These are phyloP conservation scores for Neurospora sp. DNA, from an alignment of 495 filamentous ascomycete genomes.

Conservation along the genomic window DNA sequence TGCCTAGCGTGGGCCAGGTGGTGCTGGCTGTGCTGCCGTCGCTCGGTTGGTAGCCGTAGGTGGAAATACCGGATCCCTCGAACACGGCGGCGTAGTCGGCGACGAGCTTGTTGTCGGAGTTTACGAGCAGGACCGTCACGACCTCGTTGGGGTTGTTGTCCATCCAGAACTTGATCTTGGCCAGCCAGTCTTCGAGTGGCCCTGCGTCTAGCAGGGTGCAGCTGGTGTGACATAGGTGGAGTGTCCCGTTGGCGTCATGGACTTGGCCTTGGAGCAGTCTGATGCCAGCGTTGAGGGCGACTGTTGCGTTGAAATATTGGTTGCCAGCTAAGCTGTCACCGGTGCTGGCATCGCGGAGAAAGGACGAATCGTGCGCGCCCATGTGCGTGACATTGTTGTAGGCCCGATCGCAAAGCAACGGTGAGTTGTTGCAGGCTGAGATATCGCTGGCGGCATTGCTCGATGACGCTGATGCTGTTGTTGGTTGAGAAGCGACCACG, in stretches of 20 bases:
- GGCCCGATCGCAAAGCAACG: constrained; percentile 46
- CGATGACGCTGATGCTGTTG: constrained; percentile 8
- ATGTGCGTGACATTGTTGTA: constrained; percentile 61
- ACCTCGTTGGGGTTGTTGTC: constrained; percentile 57
- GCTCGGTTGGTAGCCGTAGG: constrained; percentile 48
- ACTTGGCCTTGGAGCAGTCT: constrained; percentile 63
- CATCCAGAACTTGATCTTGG: constrained; percentile 51
- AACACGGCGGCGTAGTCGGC: constrained; percentile 45
- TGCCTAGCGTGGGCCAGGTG: constrained; percentile 54
- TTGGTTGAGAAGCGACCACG: background rate
- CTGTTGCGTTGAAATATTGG: constrained; percentile 55
- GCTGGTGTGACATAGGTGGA: constrained; percentile 56
- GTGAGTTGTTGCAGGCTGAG: constrained; percentile 56
- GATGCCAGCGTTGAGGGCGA: constrained; percentile 56
- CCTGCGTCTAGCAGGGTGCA: constrained; percentile 59
- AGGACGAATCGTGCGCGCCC: constrained; percentile 60
- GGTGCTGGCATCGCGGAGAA: constrained; percentile 44
- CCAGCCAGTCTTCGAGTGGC: constrained; percentile 45
- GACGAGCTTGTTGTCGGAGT: constrained; percentile 45
- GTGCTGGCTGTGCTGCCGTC: constrained; percentile 31
- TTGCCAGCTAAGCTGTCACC: constrained; percentile 51
- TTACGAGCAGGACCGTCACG: constrained; percentile 59
- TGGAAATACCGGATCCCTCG: constrained; percentile 39
- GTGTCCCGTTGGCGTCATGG: constrained; percentile 40
- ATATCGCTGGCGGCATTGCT: constrained; percentile 5